phyloP scores from a whole-genome alignment of 192 early-diverging fungal species.

The Entomortierella beljakovae region DNA sequence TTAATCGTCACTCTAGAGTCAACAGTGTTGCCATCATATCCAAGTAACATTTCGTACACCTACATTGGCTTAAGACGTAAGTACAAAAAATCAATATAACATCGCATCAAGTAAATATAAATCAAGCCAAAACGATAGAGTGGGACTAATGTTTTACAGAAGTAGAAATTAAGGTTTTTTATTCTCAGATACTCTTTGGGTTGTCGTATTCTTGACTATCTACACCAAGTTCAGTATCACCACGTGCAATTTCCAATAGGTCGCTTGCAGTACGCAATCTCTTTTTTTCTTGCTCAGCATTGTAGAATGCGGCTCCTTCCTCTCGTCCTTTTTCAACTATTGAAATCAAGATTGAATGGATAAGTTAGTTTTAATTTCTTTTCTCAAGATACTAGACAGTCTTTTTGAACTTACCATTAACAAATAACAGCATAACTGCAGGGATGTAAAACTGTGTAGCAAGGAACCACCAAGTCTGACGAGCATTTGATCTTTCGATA shows the following conservation, averaged over 20 bases:
- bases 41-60: too few relatives aligned
- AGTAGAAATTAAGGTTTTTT: too few relatives aligned
- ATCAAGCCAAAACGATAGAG: too few relatives aligned
- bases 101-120: too few relatives aligned
- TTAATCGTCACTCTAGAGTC: too few relatives aligned
- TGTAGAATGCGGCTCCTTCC: conserved; percentile 20
- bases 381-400: too few relatives aligned
- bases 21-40: too few relatives aligned
- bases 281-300: conserved; percentile 9
- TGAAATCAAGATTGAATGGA: background rate
- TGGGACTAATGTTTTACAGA: too few relatives aligned
- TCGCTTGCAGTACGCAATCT: background rate
- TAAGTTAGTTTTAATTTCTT: background rate
- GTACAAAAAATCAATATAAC: too few relatives aligned
- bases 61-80: too few relatives aligned
- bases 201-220: conserved; percentile 9
- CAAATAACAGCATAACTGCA: conserved; percentile 28
- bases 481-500: conserved; percentile 43
- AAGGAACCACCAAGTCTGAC: conserved; percentile 41
- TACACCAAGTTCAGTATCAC: background rate
- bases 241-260: background rate
- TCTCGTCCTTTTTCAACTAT: conserved; percentile 25
- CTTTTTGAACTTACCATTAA: conserved; percentile 22
- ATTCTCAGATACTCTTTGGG: conserved; percentile 5
- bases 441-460: conserved; percentile 37